Evolutionary conservation across 2,329 filamentous ascomycete genomes (phyloP).

Genomic region (Tothia fuscella): DNA sequence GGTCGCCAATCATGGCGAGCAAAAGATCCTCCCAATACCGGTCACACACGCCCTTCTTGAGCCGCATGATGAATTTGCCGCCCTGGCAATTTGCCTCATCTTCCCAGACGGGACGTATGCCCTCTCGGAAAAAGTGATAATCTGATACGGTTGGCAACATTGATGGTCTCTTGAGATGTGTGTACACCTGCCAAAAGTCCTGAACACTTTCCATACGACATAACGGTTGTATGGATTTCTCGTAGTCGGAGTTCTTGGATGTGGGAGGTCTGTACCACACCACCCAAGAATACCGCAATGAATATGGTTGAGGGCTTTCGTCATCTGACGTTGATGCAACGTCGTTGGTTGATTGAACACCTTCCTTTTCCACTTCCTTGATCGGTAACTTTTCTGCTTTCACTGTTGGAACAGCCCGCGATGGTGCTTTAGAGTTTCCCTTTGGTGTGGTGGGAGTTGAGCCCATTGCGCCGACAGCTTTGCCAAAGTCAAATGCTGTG

Average conservation of each 20-base stretch:
- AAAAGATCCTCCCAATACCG: conserved; percentile 94
- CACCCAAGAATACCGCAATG: conserved; percentile 83
- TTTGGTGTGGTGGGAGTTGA: conserved; percentile 33
- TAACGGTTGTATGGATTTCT: conserved; percentile 86
- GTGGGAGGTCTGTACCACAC: conserved; percentile 97
- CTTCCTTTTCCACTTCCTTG: conserved; percentile 28
- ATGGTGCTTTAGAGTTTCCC: conserved; percentile 56
- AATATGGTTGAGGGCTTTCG: conserved; percentile 31
- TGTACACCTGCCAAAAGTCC: conserved; percentile 83
- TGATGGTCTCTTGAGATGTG: conserved; percentile 81
- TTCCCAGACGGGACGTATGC: conserved; percentile 95
- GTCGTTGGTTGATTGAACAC: too few relatives aligned
- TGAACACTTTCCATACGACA: conserved; percentile 72
- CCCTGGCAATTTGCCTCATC: conserved; percentile 93
- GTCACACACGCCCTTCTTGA: conserved; percentile 96
- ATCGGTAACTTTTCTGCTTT: too few relatives aligned
- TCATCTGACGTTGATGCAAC: conserved; percentile 30
- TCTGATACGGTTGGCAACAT: conserved; percentile 83
- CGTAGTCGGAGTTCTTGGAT: conserved; percentile 95
- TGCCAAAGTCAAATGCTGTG: conserved; percentile 66
- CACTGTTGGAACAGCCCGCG: conserved; percentile 30
- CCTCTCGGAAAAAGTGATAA: conserved; percentile 96
- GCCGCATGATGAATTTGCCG: conserved; percentile 91
- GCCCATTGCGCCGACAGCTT: conserved; percentile 26
- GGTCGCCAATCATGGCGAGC: conserved; percentile 81